Evolutionary conservation across 768 basidiomycete species (phyloP).

Genomic region (Nevesoporus exiguus): DNA sequence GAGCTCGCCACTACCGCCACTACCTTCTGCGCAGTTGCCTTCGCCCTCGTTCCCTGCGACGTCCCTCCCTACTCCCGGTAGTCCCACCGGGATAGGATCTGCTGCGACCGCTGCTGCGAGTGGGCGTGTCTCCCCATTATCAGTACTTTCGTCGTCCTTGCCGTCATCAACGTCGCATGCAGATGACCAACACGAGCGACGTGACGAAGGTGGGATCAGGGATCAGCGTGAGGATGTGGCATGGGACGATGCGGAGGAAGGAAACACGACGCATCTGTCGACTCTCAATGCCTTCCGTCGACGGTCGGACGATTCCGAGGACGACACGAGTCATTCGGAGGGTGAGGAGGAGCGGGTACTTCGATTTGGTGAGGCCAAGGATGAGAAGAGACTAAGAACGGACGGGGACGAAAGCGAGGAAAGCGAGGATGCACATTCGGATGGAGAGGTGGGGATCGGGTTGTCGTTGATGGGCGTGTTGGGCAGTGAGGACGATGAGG

Average conservation of each 20-base stretch:
- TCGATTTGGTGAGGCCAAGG: constrained; percentile 1
- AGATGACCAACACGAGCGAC: neutral
- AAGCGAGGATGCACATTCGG: constrained; percentile 38
- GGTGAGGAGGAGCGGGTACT: constrained; percentile 12
- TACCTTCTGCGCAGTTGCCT: constrained; percentile 5
- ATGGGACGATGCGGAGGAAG: constrained; percentile 16
- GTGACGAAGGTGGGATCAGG: neutral
- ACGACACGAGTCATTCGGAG: constrained; percentile 3
- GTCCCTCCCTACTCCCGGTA: constrained; percentile 2
- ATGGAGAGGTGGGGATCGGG: constrained; percentile 67
- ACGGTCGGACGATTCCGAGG: constrained; percentile 10
- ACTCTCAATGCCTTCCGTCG: constrained; percentile 26
- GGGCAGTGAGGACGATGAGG: constrained; percentile 29
- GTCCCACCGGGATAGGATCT: neutral
- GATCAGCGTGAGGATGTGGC: neutral
- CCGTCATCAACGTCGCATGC: constrained; percentile 1
- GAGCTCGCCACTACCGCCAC: constrained; percentile 20
- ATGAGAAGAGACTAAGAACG: neutral
- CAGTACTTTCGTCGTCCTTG: constrained; percentile 9
- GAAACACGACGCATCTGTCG: constrained; percentile 21
- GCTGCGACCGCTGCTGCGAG: constrained; percentile 15
- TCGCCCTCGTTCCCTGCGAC: too few species aligned
- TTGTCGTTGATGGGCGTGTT: constrained; percentile 58
- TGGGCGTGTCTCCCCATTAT: constrained; percentile 19
- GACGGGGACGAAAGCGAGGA: neutral